Conservation (phyloP, 2,329 filamentous ascomycete species). For the Aspergillus quadricinctus region DNA sequence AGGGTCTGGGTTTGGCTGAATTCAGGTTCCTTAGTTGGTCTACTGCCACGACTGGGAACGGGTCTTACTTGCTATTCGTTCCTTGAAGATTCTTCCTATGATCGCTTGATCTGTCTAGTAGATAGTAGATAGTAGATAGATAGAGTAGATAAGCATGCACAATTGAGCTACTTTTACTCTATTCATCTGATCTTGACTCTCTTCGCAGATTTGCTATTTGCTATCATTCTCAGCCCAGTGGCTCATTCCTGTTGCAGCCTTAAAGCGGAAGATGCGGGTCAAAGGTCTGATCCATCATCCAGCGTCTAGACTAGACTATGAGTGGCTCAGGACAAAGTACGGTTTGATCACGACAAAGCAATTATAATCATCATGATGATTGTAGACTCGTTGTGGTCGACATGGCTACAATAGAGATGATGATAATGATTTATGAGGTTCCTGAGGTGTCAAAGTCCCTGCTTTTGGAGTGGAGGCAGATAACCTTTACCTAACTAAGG, state of each 20-base stretch:
- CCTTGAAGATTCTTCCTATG: not conserved
- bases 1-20: not conserved
- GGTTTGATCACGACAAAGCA: not conserved
- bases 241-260: not conserved
- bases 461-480: not conserved
- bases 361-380: not conserved
- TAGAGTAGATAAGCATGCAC: not conserved
- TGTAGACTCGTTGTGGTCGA: too few species aligned
- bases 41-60: too few species aligned
- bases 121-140: too few species aligned
- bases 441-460: not conserved
- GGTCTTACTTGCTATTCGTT: not conserved
- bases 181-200: not conserved
- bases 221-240: not conserved
- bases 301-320: too few species aligned
- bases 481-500: not conserved
- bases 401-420: not conserved
- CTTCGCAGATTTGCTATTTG: not conserved
- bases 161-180: not conserved
- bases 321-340: not conserved
- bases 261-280: conserved; percentile 6
- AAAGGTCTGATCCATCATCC: conserved; percentile 3
- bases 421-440: not conserved
- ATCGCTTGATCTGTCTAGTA: not conserved
- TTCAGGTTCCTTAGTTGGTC: not conserved